These are phyloP conservation scores for Thozetella sp. DNA, from an alignment of 495 filamentous ascomycete genomes.

Conservation along the genomic window DNA sequence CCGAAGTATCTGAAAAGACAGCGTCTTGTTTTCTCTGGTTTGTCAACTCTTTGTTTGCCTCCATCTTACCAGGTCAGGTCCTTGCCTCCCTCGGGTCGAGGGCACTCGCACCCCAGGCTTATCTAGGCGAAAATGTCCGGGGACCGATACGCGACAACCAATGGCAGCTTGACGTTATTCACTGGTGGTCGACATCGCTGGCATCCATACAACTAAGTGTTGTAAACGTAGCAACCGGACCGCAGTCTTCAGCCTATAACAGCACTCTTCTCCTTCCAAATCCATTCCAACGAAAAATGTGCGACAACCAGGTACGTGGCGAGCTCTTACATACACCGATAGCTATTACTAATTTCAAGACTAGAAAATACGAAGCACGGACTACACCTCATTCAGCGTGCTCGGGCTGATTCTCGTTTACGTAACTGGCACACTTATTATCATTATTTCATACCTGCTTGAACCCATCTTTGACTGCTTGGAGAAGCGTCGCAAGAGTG, in stretches of 20 bases:
- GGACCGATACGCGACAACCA: background rate
- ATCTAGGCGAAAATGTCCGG: too few relatives aligned
- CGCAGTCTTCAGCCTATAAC: too few relatives aligned
- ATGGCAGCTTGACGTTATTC: slow-evolving; percentile 3
- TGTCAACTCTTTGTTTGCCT: too few relatives aligned
- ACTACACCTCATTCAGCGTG: background rate
- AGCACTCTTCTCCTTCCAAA: background rate
- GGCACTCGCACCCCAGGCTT: too few relatives aligned
- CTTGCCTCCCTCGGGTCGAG: too few relatives aligned
- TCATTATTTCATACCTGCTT: background rate
- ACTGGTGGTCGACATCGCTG: background rate
- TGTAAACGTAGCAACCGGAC: background rate
- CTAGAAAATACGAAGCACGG: background rate
- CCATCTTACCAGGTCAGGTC: background rate
- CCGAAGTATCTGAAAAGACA: too few relatives aligned
- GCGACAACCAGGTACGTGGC: background rate
- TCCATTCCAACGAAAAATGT: background rate
- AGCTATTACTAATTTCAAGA: background rate
- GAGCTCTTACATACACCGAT: background rate
- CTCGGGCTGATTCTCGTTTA: background rate
- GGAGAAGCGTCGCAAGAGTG: background rate
- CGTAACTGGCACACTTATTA: background rate
- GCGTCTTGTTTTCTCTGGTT: too few relatives aligned
- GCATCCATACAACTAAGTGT: background rate
- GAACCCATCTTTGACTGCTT: background rate